Percentiles rank a stretch among this genome's conserved stretches.
These are phyloP conservation scores for Aristolochia californica DNA, from an alignment of 164 flowering plant species.

Conservation along the genomic window DNA sequence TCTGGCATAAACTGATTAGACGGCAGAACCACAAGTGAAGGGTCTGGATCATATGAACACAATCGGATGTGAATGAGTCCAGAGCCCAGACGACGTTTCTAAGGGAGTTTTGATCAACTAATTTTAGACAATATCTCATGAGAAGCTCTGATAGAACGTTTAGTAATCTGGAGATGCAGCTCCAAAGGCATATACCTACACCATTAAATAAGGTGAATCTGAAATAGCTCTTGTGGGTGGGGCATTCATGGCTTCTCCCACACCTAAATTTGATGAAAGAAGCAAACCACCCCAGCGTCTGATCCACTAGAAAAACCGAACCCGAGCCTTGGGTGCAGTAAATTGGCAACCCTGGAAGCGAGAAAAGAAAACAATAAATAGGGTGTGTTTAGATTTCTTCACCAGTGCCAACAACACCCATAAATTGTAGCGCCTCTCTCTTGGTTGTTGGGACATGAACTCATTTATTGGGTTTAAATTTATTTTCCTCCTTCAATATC, in stretches of 20 bases:
- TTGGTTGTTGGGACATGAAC: slow-evolving; percentile 31
- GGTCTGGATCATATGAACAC: no score
- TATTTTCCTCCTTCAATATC: slow-evolving; percentile 14
- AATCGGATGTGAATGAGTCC: no score
- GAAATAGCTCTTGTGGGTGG: slow-evolving; percentile 11
- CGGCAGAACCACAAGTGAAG: no score
- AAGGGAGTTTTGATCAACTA: no score
- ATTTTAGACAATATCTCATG: background rate
- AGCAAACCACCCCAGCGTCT: background rate
- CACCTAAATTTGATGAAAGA: slow-evolving; percentile 6
- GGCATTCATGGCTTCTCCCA: slow-evolving; percentile 9
- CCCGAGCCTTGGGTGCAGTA: background rate
- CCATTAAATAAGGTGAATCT: slow-evolving; percentile 10
- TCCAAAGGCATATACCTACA: slow-evolving; percentile 4
- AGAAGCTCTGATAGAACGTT: background rate
- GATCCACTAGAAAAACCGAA: background rate
- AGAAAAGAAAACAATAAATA: background rate
- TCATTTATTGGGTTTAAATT: slow-evolving; percentile 21
- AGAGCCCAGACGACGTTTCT: no score
- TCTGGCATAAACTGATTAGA: no score
- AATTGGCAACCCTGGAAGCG: background rate
- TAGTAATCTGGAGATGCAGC: background rate
- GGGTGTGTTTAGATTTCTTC: slow-evolving; percentile 12
- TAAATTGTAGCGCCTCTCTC: slow-evolving; percentile 23
- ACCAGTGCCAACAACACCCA: slow-evolving; percentile 32